Conservation (phyloP, 2,329 filamentous ascomycete genomes). For the Paecilomyces dactylethromorphus region DNA sequence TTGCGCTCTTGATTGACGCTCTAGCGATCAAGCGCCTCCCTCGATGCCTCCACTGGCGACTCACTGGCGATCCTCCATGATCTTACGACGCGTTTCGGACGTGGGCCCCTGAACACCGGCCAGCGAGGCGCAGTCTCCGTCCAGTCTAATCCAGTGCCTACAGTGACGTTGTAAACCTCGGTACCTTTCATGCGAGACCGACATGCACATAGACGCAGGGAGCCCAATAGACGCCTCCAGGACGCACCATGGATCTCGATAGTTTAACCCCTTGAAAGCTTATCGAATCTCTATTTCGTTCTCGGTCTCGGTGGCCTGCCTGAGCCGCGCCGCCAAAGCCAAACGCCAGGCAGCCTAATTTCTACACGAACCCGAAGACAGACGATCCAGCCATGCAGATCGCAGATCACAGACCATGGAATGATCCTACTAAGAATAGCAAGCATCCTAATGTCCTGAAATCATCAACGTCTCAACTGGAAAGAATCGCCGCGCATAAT, state of each 20-base stretch:
- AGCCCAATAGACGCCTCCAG: not conserved
- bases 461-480: too few species aligned
- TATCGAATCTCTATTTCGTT: not conserved
- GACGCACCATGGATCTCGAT: too few species aligned
- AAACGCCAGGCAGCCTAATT: not conserved
- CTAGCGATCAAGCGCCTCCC: not conserved
- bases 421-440: too few species aligned
- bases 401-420: too few species aligned
- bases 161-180: not conserved
- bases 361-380: not conserved
- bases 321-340: not conserved
- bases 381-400: not conserved
- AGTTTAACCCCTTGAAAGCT: too few species aligned
- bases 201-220: not conserved
- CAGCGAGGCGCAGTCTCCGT: not conserved
- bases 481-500: too few species aligned
- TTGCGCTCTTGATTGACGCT: not conserved
- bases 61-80: not conserved
- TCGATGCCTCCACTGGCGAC: not conserved
- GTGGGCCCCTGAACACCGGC: not conserved
- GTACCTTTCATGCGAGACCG: not conserved
- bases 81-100: not conserved
- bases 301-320: too few species aligned
- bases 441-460: too few species aligned
- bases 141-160: not conserved